A percentile compares a stretch with the other conserved stretches of the same genome.
These are phyloP conservation scores for Phytophthora melonis DNA, from an alignment of 352 stramenopile species.

Conservation along the genomic window DNA sequence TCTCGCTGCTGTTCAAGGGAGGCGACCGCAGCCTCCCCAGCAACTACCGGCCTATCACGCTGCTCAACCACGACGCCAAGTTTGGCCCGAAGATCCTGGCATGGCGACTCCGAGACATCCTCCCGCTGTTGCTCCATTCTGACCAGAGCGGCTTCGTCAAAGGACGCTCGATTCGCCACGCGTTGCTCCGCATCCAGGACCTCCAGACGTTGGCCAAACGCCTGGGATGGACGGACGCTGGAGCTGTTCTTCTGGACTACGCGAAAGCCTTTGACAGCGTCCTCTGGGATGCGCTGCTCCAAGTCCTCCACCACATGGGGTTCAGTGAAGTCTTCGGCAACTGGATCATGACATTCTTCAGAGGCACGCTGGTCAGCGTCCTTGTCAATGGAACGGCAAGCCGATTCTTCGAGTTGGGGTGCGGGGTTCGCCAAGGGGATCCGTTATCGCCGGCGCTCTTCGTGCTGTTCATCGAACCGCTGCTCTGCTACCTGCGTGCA, in stretches of 20 bases:
- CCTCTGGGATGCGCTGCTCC: background rate
- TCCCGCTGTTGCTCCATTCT: background rate
- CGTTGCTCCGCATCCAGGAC: background rate
- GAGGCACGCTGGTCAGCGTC: background rate
- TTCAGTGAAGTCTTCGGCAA: background rate
- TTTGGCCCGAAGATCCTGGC: slow-evolving; percentile 1
- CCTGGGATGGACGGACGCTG: background rate
- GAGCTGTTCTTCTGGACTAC: background rate
- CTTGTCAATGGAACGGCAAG: background rate
- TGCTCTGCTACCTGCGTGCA: background rate
- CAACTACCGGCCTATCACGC: slow-evolving; percentile 8
- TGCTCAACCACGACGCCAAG: slow-evolving; percentile 8
- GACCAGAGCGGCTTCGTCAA: slow-evolving; percentile 6
- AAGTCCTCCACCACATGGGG: background rate
- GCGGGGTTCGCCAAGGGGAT: background rate
- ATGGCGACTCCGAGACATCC: background rate
- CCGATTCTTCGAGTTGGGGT: background rate
- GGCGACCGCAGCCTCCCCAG: too few species aligned
- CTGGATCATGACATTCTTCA: background rate
- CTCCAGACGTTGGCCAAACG: background rate
- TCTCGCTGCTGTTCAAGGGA: too few species aligned
- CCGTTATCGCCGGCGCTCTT: background rate
- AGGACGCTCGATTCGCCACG: background rate
- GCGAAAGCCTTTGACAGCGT: slow-evolving; percentile 14
- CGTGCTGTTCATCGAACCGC: background rate